Evolutionary conservation across 306 rosid genomes (phyloP).

Genomic region (Abrus pulchellus): DNA sequence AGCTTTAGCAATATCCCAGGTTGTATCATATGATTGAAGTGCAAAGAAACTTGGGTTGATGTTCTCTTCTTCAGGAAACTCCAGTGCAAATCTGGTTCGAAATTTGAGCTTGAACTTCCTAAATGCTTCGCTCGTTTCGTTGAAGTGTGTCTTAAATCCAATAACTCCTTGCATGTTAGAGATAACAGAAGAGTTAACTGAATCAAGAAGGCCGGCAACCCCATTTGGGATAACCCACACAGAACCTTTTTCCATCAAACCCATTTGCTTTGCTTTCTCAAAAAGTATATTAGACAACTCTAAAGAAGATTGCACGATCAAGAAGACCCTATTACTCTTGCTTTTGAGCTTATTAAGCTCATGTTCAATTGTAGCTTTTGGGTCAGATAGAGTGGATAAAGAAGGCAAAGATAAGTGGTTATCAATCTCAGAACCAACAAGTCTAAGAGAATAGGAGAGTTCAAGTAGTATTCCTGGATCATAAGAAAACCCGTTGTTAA

Average conservation of each 20-base stretch:
- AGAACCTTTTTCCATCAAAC: constrained; percentile 68
- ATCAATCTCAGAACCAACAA: constrained; percentile 54
- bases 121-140: constrained; percentile 39
- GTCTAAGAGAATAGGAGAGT: constrained; percentile 56
- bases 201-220: constrained; percentile 59
- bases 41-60: constrained; percentile 64
- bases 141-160: constrained; percentile 58
- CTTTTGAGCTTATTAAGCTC: constrained; percentile 54
- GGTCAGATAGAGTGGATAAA: constrained; percentile 51
- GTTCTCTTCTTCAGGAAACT: constrained; percentile 64
- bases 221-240: constrained; percentile 67
- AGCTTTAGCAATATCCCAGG: constrained; percentile 46
- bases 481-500: constrained; percentile 26
- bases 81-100: constrained; percentile 46
- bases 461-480: constrained; percentile 18
- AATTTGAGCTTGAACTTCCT: constrained; percentile 56
- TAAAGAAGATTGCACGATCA: constrained; percentile 60
- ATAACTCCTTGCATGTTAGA: constrained; percentile 65
- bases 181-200: constrained; percentile 54
- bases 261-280: constrained; percentile 59
- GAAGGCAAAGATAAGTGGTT: constrained; percentile 45
- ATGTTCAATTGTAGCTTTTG: constrained; percentile 39
- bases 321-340: constrained; percentile 58
- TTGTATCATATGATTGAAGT: constrained; percentile 67
- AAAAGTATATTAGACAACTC: constrained; percentile 54